phyloP scores from a whole-genome alignment of 75 land plant genomes.

The Selaginella moellendorffii region DNA sequence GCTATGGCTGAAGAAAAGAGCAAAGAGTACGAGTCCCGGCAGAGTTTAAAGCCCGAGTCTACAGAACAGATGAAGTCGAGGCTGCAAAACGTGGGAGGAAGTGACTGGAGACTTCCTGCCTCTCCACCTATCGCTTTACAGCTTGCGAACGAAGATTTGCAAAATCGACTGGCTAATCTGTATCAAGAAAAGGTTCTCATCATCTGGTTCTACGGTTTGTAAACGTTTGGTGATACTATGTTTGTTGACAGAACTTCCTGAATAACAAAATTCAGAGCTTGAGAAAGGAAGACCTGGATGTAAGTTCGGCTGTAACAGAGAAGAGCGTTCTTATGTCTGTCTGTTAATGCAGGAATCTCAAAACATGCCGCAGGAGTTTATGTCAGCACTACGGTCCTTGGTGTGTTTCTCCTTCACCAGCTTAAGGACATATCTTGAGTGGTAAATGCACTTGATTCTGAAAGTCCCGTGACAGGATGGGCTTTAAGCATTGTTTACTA shows the following conservation, averaged over 20 bases:
- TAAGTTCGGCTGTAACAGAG: no score
- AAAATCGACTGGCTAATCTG: not conserved
- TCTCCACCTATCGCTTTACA: conserved; percentile 4
- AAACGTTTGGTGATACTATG: not conserved
- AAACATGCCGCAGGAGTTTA: not conserved
- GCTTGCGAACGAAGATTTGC: not conserved
- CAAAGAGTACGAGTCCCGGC: not conserved
- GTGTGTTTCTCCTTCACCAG: conserved; percentile 1
- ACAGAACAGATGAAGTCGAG: not conserved
- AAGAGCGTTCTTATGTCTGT: no score
- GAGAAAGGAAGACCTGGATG: not conserved
- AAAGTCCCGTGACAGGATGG: not conserved
- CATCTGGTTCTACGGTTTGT: no score
- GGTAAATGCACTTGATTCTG: not conserved
- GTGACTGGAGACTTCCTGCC: not conserved
- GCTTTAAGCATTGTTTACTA: no score
- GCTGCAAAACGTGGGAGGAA: not conserved
- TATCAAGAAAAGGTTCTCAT: conserved; percentile 6
- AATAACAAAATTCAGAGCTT: not conserved
- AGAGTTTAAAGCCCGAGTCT: not conserved
- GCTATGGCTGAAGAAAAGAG: not conserved
- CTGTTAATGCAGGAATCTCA: not conserved
- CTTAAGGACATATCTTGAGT: not conserved
- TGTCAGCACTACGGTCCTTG: not conserved
- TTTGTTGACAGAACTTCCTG: not conserved